A percentile compares a stretch with the other conserved stretches of the same genome.
These are phyloP conservation scores for Anaeramoeba flamelloides DNA, from an alignment of 78 protist genomes.

Conservation along the genomic window DNA sequence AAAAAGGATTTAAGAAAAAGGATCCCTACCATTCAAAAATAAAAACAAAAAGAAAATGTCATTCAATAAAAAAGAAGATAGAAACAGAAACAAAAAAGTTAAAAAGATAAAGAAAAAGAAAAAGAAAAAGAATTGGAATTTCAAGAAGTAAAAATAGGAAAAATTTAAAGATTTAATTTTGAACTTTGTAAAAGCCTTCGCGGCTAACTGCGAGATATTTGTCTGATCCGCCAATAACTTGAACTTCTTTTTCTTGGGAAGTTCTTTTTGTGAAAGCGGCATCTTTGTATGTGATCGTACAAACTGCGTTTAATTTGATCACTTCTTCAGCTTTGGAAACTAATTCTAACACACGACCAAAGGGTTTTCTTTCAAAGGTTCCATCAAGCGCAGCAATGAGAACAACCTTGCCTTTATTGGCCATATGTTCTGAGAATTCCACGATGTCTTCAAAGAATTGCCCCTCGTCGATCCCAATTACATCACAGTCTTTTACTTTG, in stretches of 20 bases:
- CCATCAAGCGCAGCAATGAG: conserved; percentile 73
- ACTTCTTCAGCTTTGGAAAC: conserved; percentile 54
- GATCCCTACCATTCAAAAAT: no score
- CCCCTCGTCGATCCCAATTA: conserved; percentile 79
- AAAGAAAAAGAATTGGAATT: no score
- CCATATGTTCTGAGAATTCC: conserved; percentile 44
- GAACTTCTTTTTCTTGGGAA: conserved; percentile 29
- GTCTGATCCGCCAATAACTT: conserved; percentile 71
- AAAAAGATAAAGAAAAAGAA: no score
- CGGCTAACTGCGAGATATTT: conserved; percentile 66
- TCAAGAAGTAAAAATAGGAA: no score
- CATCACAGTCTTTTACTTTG: conserved; percentile 30
- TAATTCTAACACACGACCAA: conserved; percentile 37
- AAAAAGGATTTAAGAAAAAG: no score
- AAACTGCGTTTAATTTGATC: conserved; percentile 56
- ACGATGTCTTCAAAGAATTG: conserved; percentile 72
- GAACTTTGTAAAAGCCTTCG: no score
- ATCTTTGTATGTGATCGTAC: conserved; percentile 37
- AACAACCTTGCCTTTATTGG: conserved; percentile 63
- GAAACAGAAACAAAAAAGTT: no score
- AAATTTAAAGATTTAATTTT: no score
- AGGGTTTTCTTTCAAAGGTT: conserved; percentile 24
- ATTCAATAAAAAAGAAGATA: no score
- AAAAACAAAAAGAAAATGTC: no score
- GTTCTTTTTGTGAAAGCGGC: conserved; percentile 58